phyloP scores from a whole-genome alignment of 1,139 yeast species.

The Nadsonia commutata region DNA sequence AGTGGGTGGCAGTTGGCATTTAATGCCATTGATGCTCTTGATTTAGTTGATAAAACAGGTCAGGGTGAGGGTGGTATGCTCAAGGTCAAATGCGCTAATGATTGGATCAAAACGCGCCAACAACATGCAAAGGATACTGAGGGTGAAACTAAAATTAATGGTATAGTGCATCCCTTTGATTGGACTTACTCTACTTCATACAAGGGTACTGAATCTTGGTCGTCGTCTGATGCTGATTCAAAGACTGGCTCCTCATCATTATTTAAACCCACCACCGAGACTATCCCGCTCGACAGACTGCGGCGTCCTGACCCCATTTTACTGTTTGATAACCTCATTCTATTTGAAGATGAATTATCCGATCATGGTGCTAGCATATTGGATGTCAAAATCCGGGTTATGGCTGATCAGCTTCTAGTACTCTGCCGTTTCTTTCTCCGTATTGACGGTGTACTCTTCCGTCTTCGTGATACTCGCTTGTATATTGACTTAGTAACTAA shows the following conservation, averaged over 20 bases:
- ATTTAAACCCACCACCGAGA: slow-evolving; percentile 12
- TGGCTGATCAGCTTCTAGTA: slow-evolving; percentile 65
- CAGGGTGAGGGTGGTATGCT: slow-evolving; percentile 35
- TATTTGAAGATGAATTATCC: slow-evolving; percentile 90
- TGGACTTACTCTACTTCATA: slow-evolving; percentile 90
- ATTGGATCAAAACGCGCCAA: slow-evolving; percentile 61
- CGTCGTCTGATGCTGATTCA: too few relatives aligned
- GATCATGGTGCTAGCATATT: slow-evolving; percentile 84
- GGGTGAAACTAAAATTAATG: slow-evolving; percentile 29
- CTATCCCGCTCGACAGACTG: slow-evolving; percentile 57
- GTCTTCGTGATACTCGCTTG: slow-evolving; percentile 73
- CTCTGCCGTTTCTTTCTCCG: slow-evolving; percentile 69
- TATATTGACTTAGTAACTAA: slow-evolving; percentile 63
- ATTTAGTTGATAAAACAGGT: slow-evolving; percentile 39
- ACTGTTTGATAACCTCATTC: slow-evolving; percentile 74
- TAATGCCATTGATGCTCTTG: slow-evolving; percentile 70
- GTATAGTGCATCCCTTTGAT: slow-evolving; percentile 69
- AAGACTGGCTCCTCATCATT: slow-evolving; percentile 9
- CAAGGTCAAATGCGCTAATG: slow-evolving; percentile 75
- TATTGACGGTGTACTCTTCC: slow-evolving; percentile 75
- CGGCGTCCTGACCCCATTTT: slow-evolving; percentile 70
- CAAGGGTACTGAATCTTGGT: slow-evolving; percentile 41
- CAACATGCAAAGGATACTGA: slow-evolving; percentile 19
- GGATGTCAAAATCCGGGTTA: slow-evolving; percentile 71
- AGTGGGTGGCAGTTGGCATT: slow-evolving; percentile 40